Conservation (phyloP, 805 yeast species). For the Myxozyma geophila region DNA sequence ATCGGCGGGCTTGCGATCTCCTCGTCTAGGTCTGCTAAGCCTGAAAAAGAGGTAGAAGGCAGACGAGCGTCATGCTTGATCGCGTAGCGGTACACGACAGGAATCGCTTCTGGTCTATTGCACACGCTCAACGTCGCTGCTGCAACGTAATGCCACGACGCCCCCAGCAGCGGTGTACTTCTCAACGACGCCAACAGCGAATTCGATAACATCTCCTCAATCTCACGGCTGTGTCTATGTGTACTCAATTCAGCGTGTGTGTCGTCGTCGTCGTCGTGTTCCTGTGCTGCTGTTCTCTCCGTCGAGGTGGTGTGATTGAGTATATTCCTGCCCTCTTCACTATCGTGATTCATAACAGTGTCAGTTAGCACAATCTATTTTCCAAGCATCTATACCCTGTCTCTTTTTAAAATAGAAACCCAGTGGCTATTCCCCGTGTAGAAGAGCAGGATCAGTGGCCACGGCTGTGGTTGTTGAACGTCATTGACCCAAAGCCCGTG, state of each 20-base stretch:
- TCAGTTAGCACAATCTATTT: too few relatives aligned
- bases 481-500: too few relatives aligned
- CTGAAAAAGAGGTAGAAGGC: not conserved
- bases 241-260: not conserved
- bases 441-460: too few relatives aligned
- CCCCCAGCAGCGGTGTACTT: conserved; percentile 24
- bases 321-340: too few relatives aligned
- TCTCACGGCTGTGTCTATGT: not conserved
- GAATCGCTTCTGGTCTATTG: conserved; percentile 81
- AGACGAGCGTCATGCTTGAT: conserved; percentile 41
- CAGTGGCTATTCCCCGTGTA: too few relatives aligned
- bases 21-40: not conserved
- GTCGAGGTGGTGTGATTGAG: too few relatives aligned
- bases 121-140: conserved; percentile 81
- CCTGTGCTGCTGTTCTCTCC: not conserved
- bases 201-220: conserved; percentile 14
- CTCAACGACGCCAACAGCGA: conserved; percentile 23
- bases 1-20: not conserved
- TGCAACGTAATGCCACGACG: conserved; percentile 75
- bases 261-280: not conserved
- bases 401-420: too few relatives aligned
- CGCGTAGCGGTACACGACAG: conserved; percentile 73
- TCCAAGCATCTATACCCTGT: too few relatives aligned
- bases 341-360: too few relatives aligned
- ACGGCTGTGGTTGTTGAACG: too few relatives aligned